phyloP scores from a whole-genome alignment of 176 grass and related monocot species.

The Hordeum vulgare region DNA sequence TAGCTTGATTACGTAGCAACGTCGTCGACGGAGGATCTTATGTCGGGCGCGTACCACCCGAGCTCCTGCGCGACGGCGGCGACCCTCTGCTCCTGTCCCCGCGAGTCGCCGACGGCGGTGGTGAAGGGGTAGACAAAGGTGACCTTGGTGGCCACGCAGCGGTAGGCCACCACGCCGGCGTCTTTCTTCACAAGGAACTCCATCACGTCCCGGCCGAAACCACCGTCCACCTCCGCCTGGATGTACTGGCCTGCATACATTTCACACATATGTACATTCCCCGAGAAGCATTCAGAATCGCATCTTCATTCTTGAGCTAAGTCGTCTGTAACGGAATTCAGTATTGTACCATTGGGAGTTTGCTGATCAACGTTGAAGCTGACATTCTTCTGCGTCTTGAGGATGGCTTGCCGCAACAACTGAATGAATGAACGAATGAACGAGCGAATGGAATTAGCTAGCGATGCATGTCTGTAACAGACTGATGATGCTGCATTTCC shows the following conservation, averaged over 20 bases:
- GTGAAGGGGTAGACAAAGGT: constrained; percentile 94
- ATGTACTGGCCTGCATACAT: constrained; percentile 60
- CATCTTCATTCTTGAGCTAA: neutral
- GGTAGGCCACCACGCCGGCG: constrained; percentile 51
- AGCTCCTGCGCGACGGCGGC: constrained; percentile 60
- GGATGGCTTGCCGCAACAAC: constrained; percentile 59
- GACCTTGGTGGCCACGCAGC: constrained; percentile 76
- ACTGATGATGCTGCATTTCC: too few relatives aligned
- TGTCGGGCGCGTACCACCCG: constrained; percentile 72
- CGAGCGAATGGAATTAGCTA: too few relatives aligned
- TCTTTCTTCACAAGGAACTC: constrained; percentile 75
- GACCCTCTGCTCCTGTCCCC: constrained; percentile 63
- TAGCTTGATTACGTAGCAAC: neutral
- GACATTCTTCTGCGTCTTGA: constrained; percentile 67
- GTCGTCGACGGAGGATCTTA: constrained; percentile 33
- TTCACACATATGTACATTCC: neutral
- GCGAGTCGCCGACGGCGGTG: constrained; percentile 74
- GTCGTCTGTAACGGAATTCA: too few relatives aligned
- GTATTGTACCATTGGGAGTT: constrained; percentile 55
- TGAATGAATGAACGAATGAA: neutral
- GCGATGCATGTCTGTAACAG: too few relatives aligned
- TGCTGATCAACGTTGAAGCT: constrained; percentile 52
- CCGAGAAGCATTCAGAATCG: neutral
- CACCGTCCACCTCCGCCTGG: constrained; percentile 66
- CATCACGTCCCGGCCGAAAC: constrained; percentile 68